phyloP scores from a whole-genome alignment of 345 rosid species.

The Kandelia obovata region DNA sequence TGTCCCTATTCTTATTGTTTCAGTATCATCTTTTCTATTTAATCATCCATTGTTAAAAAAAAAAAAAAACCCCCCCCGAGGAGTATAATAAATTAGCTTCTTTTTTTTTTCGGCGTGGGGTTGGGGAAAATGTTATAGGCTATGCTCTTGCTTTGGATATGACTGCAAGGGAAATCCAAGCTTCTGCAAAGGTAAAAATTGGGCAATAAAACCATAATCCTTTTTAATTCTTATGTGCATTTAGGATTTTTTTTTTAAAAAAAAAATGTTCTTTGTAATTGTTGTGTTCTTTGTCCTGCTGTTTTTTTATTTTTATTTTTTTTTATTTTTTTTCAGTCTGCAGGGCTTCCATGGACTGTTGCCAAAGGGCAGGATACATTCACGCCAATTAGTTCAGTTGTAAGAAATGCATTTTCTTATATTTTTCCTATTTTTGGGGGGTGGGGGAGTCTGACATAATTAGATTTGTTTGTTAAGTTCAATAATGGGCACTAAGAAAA shows the following conservation, averaged over 20 bases:
- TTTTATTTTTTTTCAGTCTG: conserved; percentile 47
- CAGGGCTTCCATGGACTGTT: conserved; percentile 93
- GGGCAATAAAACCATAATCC: no score
- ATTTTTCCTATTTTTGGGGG: conserved; percentile 1
- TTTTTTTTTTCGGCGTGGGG: background rate
- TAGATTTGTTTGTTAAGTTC: no score
- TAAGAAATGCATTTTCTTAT: conserved; percentile 33
- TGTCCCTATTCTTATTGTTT: background rate
- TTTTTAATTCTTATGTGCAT: background rate
- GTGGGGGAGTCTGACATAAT: no score
- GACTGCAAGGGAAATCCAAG: conserved; percentile 91
- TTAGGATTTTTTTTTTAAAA: background rate
- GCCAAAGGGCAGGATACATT: conserved; percentile 92
- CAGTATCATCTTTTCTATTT: background rate
- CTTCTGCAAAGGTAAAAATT: conserved; percentile 62
- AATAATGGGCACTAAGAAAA: no score
- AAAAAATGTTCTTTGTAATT: background rate
- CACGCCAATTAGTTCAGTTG: conserved; percentile 81
- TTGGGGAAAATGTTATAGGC: conserved; percentile 33
- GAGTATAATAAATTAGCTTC: background rate
- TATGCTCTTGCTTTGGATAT: conserved; percentile 87
- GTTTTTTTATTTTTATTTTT: background rate
- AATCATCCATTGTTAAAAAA: background rate
- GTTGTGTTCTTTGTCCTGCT: background rate
- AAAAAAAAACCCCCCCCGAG: background rate